phyloP scores from a whole-genome alignment of 1,284 basidiomycete species.

The Lentinula novae-zelandiae region DNA sequence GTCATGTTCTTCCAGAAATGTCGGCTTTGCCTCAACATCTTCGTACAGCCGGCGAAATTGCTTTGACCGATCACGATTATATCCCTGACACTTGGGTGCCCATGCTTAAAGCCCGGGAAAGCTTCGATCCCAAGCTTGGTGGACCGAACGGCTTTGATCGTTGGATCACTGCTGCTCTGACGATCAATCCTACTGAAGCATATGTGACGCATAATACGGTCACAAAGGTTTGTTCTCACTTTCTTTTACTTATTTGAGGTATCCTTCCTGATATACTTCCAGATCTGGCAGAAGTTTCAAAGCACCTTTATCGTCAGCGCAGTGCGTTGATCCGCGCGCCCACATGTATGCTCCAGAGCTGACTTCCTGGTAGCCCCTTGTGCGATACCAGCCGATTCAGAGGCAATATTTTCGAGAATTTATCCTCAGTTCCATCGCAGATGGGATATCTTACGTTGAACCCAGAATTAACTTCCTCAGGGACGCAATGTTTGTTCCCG shows the following conservation, averaged over 20 bases:
- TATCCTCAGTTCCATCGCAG: constrained; percentile 58
- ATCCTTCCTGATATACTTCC: not conserved
- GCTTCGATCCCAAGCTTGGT: constrained; percentile 48
- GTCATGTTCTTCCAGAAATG: constrained; percentile 47
- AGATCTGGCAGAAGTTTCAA: constrained; percentile 73
- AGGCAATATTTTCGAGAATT: constrained; percentile 59
- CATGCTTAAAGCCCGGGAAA: constrained; percentile 46
- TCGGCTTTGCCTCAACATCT: constrained; percentile 35
- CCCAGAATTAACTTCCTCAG: constrained; percentile 62
- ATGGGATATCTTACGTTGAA: constrained; percentile 75
- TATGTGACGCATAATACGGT: constrained; percentile 69
- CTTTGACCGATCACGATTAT: constrained; percentile 46
- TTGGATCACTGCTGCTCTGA: constrained; percentile 57
- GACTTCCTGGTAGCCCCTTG: constrained; percentile 38
- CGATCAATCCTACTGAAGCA: constrained; percentile 64
- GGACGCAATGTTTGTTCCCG: constrained; percentile 35
- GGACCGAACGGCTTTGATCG: constrained; percentile 63
- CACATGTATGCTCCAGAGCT: not conserved
- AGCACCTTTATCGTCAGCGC: constrained; percentile 46
- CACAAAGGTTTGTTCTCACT: constrained; percentile 41
- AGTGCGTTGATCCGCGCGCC: constrained; percentile 30
- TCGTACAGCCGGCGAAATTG: constrained; percentile 25
- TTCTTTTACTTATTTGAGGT: not conserved
- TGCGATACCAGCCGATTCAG: constrained; percentile 55
- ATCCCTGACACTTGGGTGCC: constrained; percentile 45